These are phyloP conservation scores for Chenopodium suecicum DNA, from an alignment of 148 eudicot genomes.

Conservation along the genomic window DNA sequence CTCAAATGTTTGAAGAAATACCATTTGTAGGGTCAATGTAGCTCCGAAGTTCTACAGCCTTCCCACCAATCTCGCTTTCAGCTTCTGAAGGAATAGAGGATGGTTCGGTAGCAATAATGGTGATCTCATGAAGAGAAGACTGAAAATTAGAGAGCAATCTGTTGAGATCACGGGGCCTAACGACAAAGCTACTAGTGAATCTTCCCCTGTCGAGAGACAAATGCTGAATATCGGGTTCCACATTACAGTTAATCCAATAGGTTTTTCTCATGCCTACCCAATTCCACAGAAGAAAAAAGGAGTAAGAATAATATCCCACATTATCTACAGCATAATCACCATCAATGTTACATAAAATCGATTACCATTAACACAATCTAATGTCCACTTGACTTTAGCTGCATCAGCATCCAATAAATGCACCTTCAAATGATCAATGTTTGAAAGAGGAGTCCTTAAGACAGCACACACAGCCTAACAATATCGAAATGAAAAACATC, in stretches of 20 bases:
- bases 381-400: slow-evolving; percentile 79
- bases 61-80: slow-evolving; percentile 86
- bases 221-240: slow-evolving; percentile 87
- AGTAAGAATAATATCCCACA: neutral
- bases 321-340: neutral
- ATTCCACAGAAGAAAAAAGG: slow-evolving; percentile 5
- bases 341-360: neutral
- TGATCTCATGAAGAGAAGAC: slow-evolving; percentile 95
- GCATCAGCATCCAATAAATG: slow-evolving; percentile 64
- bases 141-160: slow-evolving; percentile 91
- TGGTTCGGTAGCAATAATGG: slow-evolving; percentile 82
- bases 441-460: slow-evolving; percentile 74
- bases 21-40: slow-evolving; percentile 97
- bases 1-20: slow-evolving; percentile 19
- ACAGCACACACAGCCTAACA: slow-evolving; percentile 89
- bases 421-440: slow-evolving; percentile 69
- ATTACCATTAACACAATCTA: slow-evolving; percentile 76
- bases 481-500: neutral
- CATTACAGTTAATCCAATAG: slow-evolving; percentile 90
- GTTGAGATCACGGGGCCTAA: slow-evolving; percentile 94
- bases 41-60: slow-evolving; percentile 97
- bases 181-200: slow-evolving; percentile 80
- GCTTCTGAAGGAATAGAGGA: slow-evolving; percentile 65
- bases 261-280: slow-evolving; percentile 76
- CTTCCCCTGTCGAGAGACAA: slow-evolving; percentile 77